Evolutionary conservation across 2,329 filamentous ascomycete genomes (phyloP).

Genomic region (Hirsutella minnesotensis): DNA sequence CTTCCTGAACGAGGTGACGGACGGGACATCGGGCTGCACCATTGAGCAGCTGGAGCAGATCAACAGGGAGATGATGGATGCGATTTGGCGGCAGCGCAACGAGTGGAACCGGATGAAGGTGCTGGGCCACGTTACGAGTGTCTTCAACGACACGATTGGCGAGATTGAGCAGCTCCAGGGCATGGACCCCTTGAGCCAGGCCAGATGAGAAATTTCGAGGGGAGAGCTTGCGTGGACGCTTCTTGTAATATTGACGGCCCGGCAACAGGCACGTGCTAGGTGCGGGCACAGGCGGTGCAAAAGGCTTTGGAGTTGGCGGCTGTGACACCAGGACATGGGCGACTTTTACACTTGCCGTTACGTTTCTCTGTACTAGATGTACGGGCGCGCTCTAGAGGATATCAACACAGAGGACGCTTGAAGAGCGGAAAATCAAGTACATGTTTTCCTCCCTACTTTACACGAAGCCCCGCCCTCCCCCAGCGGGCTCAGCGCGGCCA

Average conservation of each 20-base stretch:
- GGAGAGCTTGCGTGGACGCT: neutral
- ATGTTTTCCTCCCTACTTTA: no score
- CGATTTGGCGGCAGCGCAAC: slow-evolving; percentile 66
- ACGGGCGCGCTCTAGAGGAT: slow-evolving; percentile 1
- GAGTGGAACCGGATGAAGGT: slow-evolving; percentile 80
- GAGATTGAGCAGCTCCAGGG: slow-evolving; percentile 52
- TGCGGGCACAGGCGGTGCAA: neutral
- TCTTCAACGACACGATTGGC: slow-evolving; percentile 64
- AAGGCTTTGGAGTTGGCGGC: slow-evolving; percentile 1
- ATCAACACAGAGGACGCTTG: no score
- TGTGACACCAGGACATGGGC: slow-evolving; percentile 1
- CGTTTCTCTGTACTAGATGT: neutral
- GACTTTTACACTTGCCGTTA: no score
- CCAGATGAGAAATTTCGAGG: slow-evolving; percentile 8
- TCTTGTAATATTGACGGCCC: neutral
- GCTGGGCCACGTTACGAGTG: slow-evolving; percentile 45
- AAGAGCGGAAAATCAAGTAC: no score
- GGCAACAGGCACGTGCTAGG: slow-evolving; percentile 1
- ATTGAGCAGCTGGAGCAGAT: slow-evolving; percentile 95
- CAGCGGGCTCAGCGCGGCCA: no score
- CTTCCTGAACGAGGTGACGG: slow-evolving; percentile 52
- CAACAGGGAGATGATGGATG: slow-evolving; percentile 80
- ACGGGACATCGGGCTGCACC: slow-evolving; percentile 61
- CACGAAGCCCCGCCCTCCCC: no score
- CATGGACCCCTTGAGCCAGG: slow-evolving; percentile 31